Base-by-base conservation (phyloP, 2,329 filamentous ascomycete species). In the Ascochyta koolunga region DNA sequence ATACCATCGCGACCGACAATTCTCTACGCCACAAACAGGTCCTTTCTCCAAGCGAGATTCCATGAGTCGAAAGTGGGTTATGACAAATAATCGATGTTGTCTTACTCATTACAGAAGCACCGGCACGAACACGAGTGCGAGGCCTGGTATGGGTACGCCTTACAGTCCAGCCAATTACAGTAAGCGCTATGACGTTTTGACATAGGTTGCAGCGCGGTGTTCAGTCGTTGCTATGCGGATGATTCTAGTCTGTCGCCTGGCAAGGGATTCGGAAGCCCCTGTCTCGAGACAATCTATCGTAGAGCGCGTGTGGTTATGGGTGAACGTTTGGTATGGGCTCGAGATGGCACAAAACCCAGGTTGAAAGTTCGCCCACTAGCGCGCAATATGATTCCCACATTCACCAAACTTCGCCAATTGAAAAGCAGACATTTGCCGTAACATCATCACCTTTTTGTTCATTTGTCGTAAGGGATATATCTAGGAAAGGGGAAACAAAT, bases 1-100 rank as follows among this genome's bases (percentile, higher is more conserved):
- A 37, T 74, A 76, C 32, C 71, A 91, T 58, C 83, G 83, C 36
- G 89, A 88, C 55, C 89, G 87, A 70, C 91, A 96, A 66, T 84
- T 83, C 58, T 84, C 82, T 58, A 83, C 77, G 42, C 81, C 82
- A 64, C 83, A 86, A 43, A 68, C 56, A 7, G 67, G 66, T 8
- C 71, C 71, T 50, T 67, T 72, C 10, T 42, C 63, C 40, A 53
- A 45, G 5, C 53, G 46, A 8, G 52, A 51, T 21, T 52, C 55
- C 59, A 65, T 66, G 22, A 37, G 4, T 42, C 22, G 27, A 13
- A 6, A 33, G 8, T 22, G 29, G 5, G n/a, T 7, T 21, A 27
- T 36, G 7, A 27, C 1, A 35, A 21, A 5, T 11, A 19, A 16
- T n/a, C 7, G 31, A 10, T 16, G 31, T 33, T 33, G 31, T n/a